Conservation (phyloP, 371 early-diverging fungal genomes). For the Massospora cicadina region DNA sequence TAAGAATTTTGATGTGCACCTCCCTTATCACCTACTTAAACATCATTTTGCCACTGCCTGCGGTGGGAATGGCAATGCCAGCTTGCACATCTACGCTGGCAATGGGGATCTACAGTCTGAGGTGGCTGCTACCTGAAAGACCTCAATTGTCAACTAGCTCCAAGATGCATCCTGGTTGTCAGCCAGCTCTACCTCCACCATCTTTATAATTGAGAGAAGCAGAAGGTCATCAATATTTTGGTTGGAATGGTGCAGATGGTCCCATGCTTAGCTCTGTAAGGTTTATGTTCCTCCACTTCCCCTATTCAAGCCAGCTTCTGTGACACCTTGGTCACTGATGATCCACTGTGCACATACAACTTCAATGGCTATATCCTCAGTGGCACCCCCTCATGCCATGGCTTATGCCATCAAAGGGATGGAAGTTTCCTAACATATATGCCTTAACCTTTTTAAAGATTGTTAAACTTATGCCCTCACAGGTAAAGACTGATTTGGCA, state of each 20-base stretch:
- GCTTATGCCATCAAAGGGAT: constrained; percentile 31
- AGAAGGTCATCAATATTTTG: constrained; percentile 75
- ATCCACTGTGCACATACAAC: constrained; percentile 73
- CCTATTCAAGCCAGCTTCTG: background rate
- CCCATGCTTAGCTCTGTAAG: background rate
- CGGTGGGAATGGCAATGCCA: constrained; percentile 72
- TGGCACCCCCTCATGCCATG: constrained; percentile 43
- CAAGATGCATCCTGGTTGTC: constrained; percentile 85
- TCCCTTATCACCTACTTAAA: background rate
- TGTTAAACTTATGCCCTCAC: constrained; percentile 73
- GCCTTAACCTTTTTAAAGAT: constrained; percentile 89
- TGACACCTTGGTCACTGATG: constrained; percentile 12
- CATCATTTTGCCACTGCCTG: background rate
- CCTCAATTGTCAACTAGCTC: constrained; percentile 46
- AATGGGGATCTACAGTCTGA: constrained; percentile 92
- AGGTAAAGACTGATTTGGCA: constrained; percentile 49
- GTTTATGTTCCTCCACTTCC: background rate
- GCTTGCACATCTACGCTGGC: constrained; percentile 93
- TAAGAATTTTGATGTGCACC: background rate
- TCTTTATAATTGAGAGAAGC: constrained; percentile 77
- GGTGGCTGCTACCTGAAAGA: constrained; percentile 76
- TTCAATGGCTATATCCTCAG: constrained; percentile 60
- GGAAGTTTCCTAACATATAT: constrained; percentile 54
- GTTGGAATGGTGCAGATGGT: constrained; percentile 15
- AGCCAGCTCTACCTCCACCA: constrained; percentile 85